Base-by-base conservation (phyloP, 495 filamentous ascomycete genomes). In the Hypomontagnella submonticulosa region DNA sequence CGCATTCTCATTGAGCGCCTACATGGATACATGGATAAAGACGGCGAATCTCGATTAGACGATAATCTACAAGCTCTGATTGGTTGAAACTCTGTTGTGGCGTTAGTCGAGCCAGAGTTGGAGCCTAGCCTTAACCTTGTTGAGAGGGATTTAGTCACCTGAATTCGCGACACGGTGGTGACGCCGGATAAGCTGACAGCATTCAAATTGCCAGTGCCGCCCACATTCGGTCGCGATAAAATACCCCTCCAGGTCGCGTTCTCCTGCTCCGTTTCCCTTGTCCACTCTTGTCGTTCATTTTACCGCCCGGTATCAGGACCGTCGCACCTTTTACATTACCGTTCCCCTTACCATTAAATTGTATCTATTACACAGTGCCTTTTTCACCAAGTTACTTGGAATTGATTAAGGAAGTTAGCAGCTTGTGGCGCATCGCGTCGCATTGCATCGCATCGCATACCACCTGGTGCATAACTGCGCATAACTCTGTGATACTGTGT, bases 191-290 rank as follows among this genome's bases (percentile, higher is more conserved):
- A 38, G 20, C 33, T 43, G 58, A 34, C 36, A 37, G 54, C 52
- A 68, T 59, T 59, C 53, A 54, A 57, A 67, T 62, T 53, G 58
- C 27, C 20, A 50, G 46, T 13, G 12, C 41, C 18, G 15, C 44
- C 66, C 66, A 64, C 66, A 49, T 57, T 50, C 57, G 40, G 41
- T 69, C 52, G 60, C 59, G n/a, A 9, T 33, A 33, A 46, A 49
- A 19, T 37, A 32, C 64, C 71, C 63, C 54, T 61, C 61, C 57
- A 52, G 43, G 63, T 59, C 71, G 71, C 71, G 71, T 73, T 67
- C 48, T 20, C n/a, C n/a, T n/a, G n/a, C n/a, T n/a, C n/a, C n/a
- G n/a, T n/a, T n/a, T 33, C 23, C 47, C 46, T 19, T 49, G 48
- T 56, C 63, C 60, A 66, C 55, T 63, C 59, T 20, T 43, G 30